Evolutionary conservation across 495 filamentous ascomycete genomes (phyloP), one percentile per base, ranked within the genome.

Genomic region (Talaromyces proteolyticus): DNA sequence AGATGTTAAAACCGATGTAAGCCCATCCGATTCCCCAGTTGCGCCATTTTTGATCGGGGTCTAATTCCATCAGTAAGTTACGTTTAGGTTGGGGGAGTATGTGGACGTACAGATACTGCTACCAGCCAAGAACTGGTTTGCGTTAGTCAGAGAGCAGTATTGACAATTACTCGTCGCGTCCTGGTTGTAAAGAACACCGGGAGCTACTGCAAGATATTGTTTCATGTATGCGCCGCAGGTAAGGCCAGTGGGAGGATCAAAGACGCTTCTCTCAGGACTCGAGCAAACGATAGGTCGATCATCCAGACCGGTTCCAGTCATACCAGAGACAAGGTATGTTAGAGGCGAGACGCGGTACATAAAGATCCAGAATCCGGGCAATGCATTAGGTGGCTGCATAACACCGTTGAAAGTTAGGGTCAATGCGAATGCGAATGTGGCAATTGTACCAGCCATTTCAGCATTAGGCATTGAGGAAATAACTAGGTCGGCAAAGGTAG

Each of bases 381-480:
- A 62, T 6, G 67, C 70, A 6, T 53, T 60, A 14, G 74, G 76
- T 0, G 77, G 68, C 16, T 78, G 76, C 59, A 81, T 66, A 11
- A 82, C 76, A 49, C 82, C 80, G 64, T 82, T 83, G 62, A 86
- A 85, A 5, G 72, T 74, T 10, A 86, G 68, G 4, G 75, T 71
- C 60, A 85, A 66, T 14, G 78, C 73, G 62, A 85, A 84, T 61
- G 84, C 65, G 0, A 85, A 58, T 1, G 78, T 79, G n/a, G 75
- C 74, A 50, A 80, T 75, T 42, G 73, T 75, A 22, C 76, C 77
- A 18, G 75, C 77, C 19, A 75, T 79, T 53, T 80, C 73, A 16
- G 78, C 76, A 53, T 76, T 70, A 0, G 75, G 75, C 1, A 79
- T 57, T 0, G 69, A 68, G 18, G 75, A 53, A 25, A 78, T 74